phyloP scores from a whole-genome alignment of 305 asterid genomes.

The Rubia balearica region DNA sequence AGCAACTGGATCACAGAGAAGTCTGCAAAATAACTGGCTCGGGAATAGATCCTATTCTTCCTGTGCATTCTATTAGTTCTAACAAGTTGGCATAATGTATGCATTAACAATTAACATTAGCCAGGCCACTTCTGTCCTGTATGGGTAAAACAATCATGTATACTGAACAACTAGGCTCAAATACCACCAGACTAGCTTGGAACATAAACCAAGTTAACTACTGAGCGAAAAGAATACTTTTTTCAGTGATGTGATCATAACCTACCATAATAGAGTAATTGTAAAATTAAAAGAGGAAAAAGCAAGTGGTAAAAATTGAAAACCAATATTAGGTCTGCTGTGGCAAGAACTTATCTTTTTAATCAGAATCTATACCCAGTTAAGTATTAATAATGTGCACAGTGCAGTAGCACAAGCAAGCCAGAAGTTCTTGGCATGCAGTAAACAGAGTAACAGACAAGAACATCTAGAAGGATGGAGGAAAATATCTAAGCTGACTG shows the following conservation, averaged over 20 bases:
- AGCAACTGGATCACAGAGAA: neutral
- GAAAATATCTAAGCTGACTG: constrained; percentile 6
- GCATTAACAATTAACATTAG: neutral
- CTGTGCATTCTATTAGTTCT: neutral
- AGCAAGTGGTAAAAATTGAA: neutral
- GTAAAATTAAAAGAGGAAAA: neutral
- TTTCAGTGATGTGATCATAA: neutral
- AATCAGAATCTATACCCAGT: neutral
- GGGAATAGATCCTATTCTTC: neutral
- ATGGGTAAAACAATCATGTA: neutral
- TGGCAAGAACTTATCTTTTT: neutral
- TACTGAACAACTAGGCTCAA: neutral
- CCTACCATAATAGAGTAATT: neutral
- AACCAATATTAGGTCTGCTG: neutral
- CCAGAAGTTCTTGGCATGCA: neutral
- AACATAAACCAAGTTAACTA: neutral
- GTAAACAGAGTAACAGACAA: neutral
- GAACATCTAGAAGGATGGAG: neutral
- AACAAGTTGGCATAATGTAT: neutral
- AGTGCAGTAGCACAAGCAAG: neutral
- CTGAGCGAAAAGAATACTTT: neutral
- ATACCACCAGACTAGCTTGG: neutral
- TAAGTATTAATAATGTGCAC: neutral
- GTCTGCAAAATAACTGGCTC: neutral
- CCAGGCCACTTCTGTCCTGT: neutral